These are phyloP conservation scores for Colletotrichum brevisporum DNA, from an alignment of 2,329 filamentous ascomycete genomes.

Conservation along the genomic window DNA sequence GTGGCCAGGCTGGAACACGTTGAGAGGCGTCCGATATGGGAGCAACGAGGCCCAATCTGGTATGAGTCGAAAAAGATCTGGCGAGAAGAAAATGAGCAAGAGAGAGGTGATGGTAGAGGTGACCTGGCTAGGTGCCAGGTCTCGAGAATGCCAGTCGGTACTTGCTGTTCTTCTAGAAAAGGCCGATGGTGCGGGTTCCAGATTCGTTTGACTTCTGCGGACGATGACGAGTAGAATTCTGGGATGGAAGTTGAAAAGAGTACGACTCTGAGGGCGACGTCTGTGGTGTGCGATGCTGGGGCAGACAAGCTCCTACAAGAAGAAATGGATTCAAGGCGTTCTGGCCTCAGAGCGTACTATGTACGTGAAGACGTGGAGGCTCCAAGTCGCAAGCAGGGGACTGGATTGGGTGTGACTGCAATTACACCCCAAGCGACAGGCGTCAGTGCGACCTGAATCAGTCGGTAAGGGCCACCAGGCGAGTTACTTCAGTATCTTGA, in stretches of 20 bases:
- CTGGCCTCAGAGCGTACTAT: neutral
- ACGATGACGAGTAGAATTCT: too few relatives aligned
- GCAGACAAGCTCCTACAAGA: constrained; percentile 22
- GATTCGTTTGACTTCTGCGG: neutral
- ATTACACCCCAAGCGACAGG: too few relatives aligned
- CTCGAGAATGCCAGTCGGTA: constrained; percentile 17
- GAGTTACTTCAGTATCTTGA: too few relatives aligned
- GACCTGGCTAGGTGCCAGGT: constrained; percentile 38
- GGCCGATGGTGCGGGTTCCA: constrained; percentile 6
- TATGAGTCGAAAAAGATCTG: constrained; percentile 1
- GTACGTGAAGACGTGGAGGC: constrained; percentile 39
- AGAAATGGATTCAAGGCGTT: constrained; percentile 29
- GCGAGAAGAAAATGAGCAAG: constrained; percentile 9
- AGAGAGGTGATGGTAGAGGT: constrained; percentile 25
- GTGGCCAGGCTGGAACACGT: neutral
- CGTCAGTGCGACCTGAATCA: too few relatives aligned
- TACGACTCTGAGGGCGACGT: neutral
- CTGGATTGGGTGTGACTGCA: constrained; percentile 13
- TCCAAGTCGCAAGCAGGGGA: constrained; percentile 30
- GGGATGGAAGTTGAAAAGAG: too few relatives aligned
- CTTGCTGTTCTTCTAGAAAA: constrained; percentile 18
- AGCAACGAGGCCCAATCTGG: neutral
- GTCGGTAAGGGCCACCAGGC: too few relatives aligned
- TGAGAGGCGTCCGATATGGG: neutral
- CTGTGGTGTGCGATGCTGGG: constrained; percentile 9